Base-by-base conservation (phyloP, 2,329 filamentous ascomycete genomes). In the Nemania abortiva region DNA sequence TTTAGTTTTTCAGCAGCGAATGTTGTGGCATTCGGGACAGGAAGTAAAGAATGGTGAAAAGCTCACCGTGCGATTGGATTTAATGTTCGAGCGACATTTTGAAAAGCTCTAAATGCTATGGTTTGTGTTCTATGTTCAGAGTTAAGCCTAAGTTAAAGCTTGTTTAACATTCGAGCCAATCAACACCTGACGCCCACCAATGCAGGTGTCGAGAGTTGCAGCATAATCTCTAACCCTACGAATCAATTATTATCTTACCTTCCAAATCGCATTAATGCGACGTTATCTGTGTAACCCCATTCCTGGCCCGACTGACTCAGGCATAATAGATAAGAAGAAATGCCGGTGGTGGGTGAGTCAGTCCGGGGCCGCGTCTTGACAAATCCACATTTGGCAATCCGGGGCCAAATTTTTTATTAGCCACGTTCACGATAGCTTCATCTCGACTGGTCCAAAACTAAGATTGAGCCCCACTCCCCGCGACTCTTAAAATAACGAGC, bases 1-100 rank as follows among this genome's bases (percentile, higher is more conserved):
- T 6, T 54, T 79, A 37, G 39, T 79, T 7, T 80, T 80, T 65
- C 77, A 80, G 56, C 77, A 79, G 68, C 71, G 76, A 29, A 76
- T 76, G 74, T 31, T 79, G 18, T 76, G 76, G 73, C 77, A 79
- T 71, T 77, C 76, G 6, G 78, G 78, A 5, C 74, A 79, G 64
- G 69, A 76, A 55, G 77, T 79, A 13, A 74, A 71, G 42, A 70
- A 60, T 37, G 77, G 78, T 7, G 74, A 76, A 63, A 80, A 79
- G 70, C 76, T 74, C 45, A 78, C 77, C 2, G 72, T 79, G 58
- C 72, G 75, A 22, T 67, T 78, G 49, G 76, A 79, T 70, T 54
- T 79, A 64, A 79, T 79, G 76, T 77, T 74, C 57, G 69, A 73
- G 45, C 66, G 72, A 6, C 61, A 69, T 49, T 70, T 71, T 56